A percentile compares a stretch with the other conserved stretches of the same genome.
These are phyloP conservation scores for Vigna hirtella DNA, from an alignment of 306 rosid species.

Conservation along the genomic window DNA sequence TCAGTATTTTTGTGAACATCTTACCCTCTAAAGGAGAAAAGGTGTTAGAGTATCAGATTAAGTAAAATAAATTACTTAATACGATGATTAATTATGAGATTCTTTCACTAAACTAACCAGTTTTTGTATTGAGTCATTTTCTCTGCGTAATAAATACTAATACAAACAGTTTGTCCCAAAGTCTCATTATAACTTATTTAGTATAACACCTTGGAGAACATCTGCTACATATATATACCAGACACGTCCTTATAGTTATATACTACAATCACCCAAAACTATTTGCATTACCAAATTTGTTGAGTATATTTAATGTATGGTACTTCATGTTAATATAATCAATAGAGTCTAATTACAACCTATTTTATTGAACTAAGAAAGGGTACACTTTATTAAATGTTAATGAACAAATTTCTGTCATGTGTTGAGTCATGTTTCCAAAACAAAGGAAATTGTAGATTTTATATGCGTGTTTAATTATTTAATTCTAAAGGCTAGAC, in stretches of 20 bases:
- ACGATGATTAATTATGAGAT: too few relatives aligned
- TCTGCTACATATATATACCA: too few relatives aligned
- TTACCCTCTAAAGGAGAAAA: not conserved
- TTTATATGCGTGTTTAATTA: not conserved
- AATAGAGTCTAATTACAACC: too few relatives aligned
- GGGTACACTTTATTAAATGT: too few relatives aligned
- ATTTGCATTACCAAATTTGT: too few relatives aligned
- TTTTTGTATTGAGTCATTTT: not conserved
- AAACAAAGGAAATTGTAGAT: not conserved
- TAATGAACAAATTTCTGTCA: not conserved
- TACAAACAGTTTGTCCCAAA: too few relatives aligned
- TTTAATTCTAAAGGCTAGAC: constrained; percentile 35
- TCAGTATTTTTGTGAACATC: not conserved
- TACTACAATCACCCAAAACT: not conserved
- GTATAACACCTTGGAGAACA: not conserved
- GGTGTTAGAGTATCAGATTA: not conserved
- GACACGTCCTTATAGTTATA: not conserved
- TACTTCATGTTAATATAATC: too few relatives aligned
- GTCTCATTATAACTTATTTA: not conserved
- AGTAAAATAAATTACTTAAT: too few relatives aligned
- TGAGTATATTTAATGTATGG: too few relatives aligned
- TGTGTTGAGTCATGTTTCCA: not conserved
- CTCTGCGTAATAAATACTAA: too few relatives aligned
- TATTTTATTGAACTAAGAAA: too few relatives aligned
- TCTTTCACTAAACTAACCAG: too few relatives aligned